phyloP scores from a whole-genome alignment of 306 rosid species.

The Fragaria iinumae region DNA sequence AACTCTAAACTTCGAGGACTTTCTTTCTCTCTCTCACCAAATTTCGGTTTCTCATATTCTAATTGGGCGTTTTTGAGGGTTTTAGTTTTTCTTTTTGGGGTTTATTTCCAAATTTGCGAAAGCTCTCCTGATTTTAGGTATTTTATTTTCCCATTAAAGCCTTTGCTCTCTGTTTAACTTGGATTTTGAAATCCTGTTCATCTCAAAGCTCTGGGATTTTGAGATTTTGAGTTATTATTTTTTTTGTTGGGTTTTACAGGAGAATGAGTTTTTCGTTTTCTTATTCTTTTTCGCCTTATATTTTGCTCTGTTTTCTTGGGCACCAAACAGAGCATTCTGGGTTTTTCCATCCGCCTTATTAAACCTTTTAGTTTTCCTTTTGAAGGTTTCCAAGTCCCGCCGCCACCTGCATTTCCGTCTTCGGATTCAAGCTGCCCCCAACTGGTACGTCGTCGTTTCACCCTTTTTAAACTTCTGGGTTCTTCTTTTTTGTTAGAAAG shows the following conservation, averaged over 20 bases:
- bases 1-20: not conserved
- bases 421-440: not conserved
- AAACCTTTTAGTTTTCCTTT: not conserved
- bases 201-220: not conserved
- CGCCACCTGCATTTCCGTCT: conserved; percentile 19
- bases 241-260: not conserved
- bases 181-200: not conserved
- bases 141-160: not conserved
- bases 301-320: conserved; percentile 19
- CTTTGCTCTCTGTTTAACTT: conserved; percentile 21
- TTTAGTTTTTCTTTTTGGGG: not conserved
- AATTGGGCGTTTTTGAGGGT: conserved; percentile 13
- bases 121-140: conserved; percentile 18
- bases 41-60: conserved; percentile 18
- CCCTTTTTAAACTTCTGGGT: not conserved
- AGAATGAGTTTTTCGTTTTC: conserved; percentile 2
- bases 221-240: not conserved
- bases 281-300: not conserved
- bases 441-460: conserved; percentile 23
- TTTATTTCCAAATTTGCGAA: not conserved
- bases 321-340: conserved; percentile 26
- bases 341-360: not conserved
- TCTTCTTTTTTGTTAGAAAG: not conserved
- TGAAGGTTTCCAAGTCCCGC: conserved; percentile 14
- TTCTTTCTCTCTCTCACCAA: conserved; percentile 8